Base-by-base conservation (phyloP, 768 basidiomycete species). In the Crassisporium funariophilum region DNA sequence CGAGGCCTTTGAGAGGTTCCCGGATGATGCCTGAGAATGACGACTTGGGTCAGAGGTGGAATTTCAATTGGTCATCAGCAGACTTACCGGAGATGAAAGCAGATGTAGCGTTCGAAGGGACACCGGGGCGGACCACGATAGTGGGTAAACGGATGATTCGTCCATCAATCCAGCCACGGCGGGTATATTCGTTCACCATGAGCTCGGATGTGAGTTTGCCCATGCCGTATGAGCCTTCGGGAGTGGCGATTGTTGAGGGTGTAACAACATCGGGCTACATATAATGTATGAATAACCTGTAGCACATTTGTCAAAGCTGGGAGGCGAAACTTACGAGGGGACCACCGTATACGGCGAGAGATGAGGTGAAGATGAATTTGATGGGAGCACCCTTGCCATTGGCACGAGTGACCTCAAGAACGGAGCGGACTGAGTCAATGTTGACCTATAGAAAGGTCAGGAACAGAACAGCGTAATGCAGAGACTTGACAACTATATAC, bases 81-180 rank as follows among this genome's bases (percentile, higher is more conserved):
- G n/a, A 47, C 60, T 16, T 62, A 73, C 80, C 78, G 11, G 78
- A 81, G 46, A 83, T 71, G 64, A 82, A 82, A 1, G 78, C 68
- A 10, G 77, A 80, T 2, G 79, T 75, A 1, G 82, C 81, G 3
- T 72, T 72, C 3, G 78, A 68, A 4, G 82, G 81, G 3, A 67
- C 67, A 43, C 81, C 81, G 4, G 81, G 71, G 29, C 81, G 72
- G 36, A 83, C 77, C 41, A 76, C 74, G 49, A 84, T 76, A 3
- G 82, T 83, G 4, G 82, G 82, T 2, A 83, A 69, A 35, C 81
- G 79, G 21, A 84, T 62, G 53, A 82, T 77, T 24, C 80, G 75
- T 15, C 80, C 82, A 53, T 83, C 79, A 34, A 82, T 60, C 50
- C 78, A 79, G 8, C 79, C 79, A 17, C 80, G 66, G 27, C 82